Percentiles rank a stretch among this genome's conserved stretches.
Evolutionary conservation across 768 basidiomycete species (phyloP).

Genomic region (Paxillus involutus): DNA sequence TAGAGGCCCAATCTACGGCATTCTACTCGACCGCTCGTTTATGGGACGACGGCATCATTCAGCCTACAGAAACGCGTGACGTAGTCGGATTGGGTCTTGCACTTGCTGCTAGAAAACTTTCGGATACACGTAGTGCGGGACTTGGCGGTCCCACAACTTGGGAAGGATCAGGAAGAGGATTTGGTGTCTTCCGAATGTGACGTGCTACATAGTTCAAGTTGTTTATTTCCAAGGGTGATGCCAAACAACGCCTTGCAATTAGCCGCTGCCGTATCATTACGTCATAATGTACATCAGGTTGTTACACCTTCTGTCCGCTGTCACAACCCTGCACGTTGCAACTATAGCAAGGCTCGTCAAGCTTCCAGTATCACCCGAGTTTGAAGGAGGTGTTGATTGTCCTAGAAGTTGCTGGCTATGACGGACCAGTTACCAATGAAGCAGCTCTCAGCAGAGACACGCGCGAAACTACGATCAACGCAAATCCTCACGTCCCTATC

Average conservation of each 20-base stretch:
- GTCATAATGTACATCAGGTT: not conserved
- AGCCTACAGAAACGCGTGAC: conserved; percentile 85
- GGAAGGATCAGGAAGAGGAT: conserved; percentile 71
- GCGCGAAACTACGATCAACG: conserved; percentile 73
- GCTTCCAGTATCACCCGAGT: not conserved
- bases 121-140: conserved; percentile 8
- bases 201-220: conserved; percentile 6
- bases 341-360: not conserved
- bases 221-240: conserved; percentile 18
- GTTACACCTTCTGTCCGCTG: not conserved
- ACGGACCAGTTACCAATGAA: conserved; percentile 17
- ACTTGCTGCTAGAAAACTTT: conserved; percentile 56
- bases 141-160: conserved; percentile 49
- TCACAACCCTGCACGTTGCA: not conserved
- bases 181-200: conserved; percentile 92
- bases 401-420: conserved; percentile 11
- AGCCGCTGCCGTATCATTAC: not conserved
- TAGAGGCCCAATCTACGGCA: conserved; percentile 87
- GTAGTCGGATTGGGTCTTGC: conserved; percentile 86
- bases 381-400: not conserved
- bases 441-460: conserved; percentile 62
- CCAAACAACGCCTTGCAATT: conserved; percentile 21
- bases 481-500: conserved; percentile 82
- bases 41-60: conserved; percentile 93
- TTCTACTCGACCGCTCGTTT: conserved; percentile 88